These are phyloP conservation scores for Lichtheimia corymbifera DNA, from an alignment of 371 early-diverging fungal species.

Conservation along the genomic window DNA sequence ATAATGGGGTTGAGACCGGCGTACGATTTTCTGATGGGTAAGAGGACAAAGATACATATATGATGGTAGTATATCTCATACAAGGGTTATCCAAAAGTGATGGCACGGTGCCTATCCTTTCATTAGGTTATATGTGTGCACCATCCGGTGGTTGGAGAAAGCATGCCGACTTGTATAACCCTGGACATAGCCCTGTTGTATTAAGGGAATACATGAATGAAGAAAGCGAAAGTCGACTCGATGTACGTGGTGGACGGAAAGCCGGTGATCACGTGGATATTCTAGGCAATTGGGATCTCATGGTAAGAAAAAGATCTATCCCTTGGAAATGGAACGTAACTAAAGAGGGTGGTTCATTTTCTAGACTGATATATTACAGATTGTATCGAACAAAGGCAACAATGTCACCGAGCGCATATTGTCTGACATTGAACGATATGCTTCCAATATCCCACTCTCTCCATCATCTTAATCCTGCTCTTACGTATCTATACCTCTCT, in stretches of 20 bases:
- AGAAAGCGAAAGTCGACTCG: conserved; percentile 55
- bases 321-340: too few relatives aligned
- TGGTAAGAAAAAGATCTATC: conserved; percentile 23
- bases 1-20: conserved; percentile 52
- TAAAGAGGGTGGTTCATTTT: not conserved
- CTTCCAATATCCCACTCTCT: conserved; percentile 24
- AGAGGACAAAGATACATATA: not conserved
- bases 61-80: not conserved
- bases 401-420: conserved; percentile 42
- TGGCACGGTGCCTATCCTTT: conserved; percentile 90
- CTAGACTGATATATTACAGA: conserved; percentile 41
- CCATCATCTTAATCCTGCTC: not conserved
- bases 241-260: conserved; percentile 81
- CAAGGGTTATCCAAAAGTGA: conserved; percentile 58
- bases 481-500: too few relatives aligned
- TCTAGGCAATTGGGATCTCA: conserved; percentile 59
- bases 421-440: conserved; percentile 44
- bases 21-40: conserved; percentile 57
- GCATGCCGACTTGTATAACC: conserved; percentile 75
- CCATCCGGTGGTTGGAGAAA: conserved; percentile 84
- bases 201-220: conserved; percentile 80
- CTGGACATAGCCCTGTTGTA: conserved; percentile 72
- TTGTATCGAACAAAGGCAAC: conserved; percentile 36
- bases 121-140: conserved; percentile 90
- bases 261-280: conserved; percentile 93